A percentile compares a stretch with the other conserved stretches of the same genome.
Evolutionary conservation across 495 filamentous ascomycete genomes (phyloP).

Genomic region (Aspergillus panamensis): DNA sequence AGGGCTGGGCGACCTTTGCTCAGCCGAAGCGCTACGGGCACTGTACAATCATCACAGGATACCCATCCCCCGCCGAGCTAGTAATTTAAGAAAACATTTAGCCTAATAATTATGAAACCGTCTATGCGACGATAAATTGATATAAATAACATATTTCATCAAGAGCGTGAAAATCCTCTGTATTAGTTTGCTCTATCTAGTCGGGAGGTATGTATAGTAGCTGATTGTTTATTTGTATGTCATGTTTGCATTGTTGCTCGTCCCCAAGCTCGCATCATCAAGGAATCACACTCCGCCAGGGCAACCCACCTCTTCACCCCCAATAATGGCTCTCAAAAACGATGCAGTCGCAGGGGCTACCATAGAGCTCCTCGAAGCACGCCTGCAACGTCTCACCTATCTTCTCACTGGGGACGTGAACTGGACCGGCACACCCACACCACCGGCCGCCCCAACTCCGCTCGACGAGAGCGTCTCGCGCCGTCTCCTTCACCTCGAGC

Average conservation of each 20-base stretch:
- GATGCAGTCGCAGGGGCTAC: constrained; percentile 50
- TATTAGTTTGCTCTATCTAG: too few relatives aligned
- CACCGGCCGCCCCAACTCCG: constrained; percentile 36
- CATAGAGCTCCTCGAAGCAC: constrained; percentile 71
- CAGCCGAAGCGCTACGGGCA: constrained; percentile 15
- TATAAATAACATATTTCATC: too few relatives aligned
- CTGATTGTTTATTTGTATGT: constrained; percentile 16
- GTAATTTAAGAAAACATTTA: neutral
- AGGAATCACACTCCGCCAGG: constrained; percentile 1
- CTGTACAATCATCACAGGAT: constrained; percentile 7
- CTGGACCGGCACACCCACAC: constrained; percentile 40
- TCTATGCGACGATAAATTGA: neutral
- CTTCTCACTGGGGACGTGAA: constrained; percentile 60
- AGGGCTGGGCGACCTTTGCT: constrained; percentile 26
- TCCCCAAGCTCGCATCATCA: neutral
- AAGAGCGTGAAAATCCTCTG: neutral
- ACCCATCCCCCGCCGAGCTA: constrained; percentile 11
- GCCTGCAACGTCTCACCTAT: constrained; percentile 70
- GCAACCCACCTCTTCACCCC: constrained; percentile 1
- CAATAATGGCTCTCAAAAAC: constrained; percentile 37
- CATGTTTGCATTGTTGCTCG: constrained; percentile 16
- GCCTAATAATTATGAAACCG: neutral
- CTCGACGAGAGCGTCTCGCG: constrained; percentile 45
- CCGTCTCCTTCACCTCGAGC: constrained; percentile 63
- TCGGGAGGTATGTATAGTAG: too few relatives aligned